phyloP scores from a whole-genome alignment of 2,329 filamentous ascomycete species.

The Thelonectria discophora region DNA sequence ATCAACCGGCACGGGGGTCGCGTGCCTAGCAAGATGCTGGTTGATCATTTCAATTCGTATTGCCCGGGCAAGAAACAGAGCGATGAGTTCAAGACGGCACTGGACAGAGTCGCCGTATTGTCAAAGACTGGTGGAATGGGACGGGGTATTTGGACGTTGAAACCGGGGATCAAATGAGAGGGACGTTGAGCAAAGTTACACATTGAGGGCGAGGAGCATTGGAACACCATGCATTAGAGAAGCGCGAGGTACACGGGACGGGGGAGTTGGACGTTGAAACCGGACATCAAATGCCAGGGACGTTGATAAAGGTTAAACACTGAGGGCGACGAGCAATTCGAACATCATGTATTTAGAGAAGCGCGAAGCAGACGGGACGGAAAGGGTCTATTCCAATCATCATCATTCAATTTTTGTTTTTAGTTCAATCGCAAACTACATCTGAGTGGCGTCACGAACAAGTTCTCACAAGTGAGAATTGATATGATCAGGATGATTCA shows the following conservation, averaged over 20 bases:
- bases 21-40: slow-evolving; percentile 83
- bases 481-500: slow-evolving; percentile 49
- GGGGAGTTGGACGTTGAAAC: slow-evolving; percentile 63
- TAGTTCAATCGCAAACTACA: slow-evolving; percentile 22
- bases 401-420: slow-evolving; percentile 18
- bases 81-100: slow-evolving; percentile 81
- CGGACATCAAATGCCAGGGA: slow-evolving; percentile 38
- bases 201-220: not conserved
- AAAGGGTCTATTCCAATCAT: slow-evolving; percentile 14
- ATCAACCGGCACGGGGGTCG: slow-evolving; percentile 80
- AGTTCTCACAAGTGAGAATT: slow-evolving; percentile 32
- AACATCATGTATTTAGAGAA: not conserved
- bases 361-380: not conserved
- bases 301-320: not conserved
- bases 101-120: slow-evolving; percentile 79
- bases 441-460: slow-evolving; percentile 22
- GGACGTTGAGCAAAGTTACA: not conserved
- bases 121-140: slow-evolving; percentile 65
- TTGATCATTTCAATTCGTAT: slow-evolving; percentile 88
- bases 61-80: slow-evolving; percentile 72
- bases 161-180: slow-evolving; percentile 43
- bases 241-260: not conserved
- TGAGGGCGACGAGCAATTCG: not conserved
- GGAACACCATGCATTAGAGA: not conserved
- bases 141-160: slow-evolving; percentile 63